Conservation (phyloP, 306 rosid species). For the Prunus dulcis region DNA sequence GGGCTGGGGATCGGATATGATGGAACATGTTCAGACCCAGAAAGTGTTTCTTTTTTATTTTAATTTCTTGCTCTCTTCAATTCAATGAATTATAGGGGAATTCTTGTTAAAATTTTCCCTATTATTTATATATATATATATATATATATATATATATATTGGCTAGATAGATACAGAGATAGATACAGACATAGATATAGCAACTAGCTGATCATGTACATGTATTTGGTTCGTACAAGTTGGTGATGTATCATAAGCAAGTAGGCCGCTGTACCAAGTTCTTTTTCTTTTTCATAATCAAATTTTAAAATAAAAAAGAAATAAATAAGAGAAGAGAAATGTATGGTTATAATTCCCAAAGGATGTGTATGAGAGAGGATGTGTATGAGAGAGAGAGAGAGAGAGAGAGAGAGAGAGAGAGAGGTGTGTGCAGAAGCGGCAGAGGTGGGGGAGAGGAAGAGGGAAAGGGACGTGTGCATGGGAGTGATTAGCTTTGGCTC, state of each 20-base stretch:
- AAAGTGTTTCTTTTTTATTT: not conserved
- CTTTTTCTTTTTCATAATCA: not conserved
- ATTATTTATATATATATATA: too few species aligned
- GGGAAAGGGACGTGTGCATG: conserved; percentile 97
- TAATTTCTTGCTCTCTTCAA: not conserved
- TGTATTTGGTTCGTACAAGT: conserved; percentile 15
- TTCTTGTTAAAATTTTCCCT: not conserved
- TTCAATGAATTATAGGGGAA: not conserved
- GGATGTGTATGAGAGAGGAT: conserved; percentile 20
- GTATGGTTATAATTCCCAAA: conserved; percentile 61
- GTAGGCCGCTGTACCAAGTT: not conserved
- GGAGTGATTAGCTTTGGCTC: conserved; percentile 77
- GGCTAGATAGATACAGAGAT: not conserved
- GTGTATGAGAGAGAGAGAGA: conserved; percentile 29
- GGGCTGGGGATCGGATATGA: not conserved
- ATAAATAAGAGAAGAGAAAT: conserved; percentile 7
- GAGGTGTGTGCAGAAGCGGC: conserved; percentile 39
- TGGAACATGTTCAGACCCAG: conserved; percentile 8
- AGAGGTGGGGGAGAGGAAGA: conserved; percentile 59
- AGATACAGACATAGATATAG: not conserved
- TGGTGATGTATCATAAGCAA: conserved; percentile 22
- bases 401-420: conserved; percentile 30
- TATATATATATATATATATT: too few species aligned
- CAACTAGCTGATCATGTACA: not conserved
- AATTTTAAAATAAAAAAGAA: not conserved